Base-by-base conservation (phyloP, 1,284 basidiomycete genomes). In the Cutaneotrichosporon cavernicola region DNA sequence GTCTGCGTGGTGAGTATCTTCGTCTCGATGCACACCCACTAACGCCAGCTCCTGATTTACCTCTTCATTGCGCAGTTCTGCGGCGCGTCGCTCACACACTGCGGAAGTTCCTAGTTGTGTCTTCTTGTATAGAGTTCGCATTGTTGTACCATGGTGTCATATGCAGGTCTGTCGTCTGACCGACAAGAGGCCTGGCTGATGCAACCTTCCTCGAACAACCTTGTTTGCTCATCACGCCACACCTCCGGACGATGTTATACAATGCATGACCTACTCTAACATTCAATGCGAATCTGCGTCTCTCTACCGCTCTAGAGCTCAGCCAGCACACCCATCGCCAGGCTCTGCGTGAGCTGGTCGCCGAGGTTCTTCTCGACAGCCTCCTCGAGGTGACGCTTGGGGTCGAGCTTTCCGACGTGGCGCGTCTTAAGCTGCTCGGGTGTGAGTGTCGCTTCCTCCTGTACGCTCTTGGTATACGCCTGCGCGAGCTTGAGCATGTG, bases 351-450 rank as follows among this genome's bases (percentile, higher is more conserved):
- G 66, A 97, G 93, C 81, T 97, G 92, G 80, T 95, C 89, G 18
- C 91, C 92, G 88, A 98, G 96, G 1, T 92, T 91, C 80, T 90
- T 91, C 82, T 97, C 94, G n/a, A 96, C 95, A 34, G 90, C 90
- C 81, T 97, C 95, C 76, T 96, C 93, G 69, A 98, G 81, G 83
- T 98, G 94, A 72, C 94, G 87, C 83, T 97, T 98, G 52, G 94
- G 94, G 83, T 98, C 94, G 74, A 96, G 92, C 82, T 97, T 98
- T 65, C 95, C 95, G 72, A 98, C 94, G 81, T 97, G 95, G 69
- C 94, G 87, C 62, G 92, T 97, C 83, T 96, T 95, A 57, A 97
- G 85, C 77, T 97, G 92, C 57, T 96, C 91, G 18, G 89, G 78
- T 21, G 92, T 90, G 63, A 97, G 83, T 31, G 92, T 96, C 59